Percentiles rank a stretch among this genome's conserved stretches.
Evolutionary conservation across 768 basidiomycete genomes (phyloP).

Genomic region (Kwoniella heveanensis): DNA sequence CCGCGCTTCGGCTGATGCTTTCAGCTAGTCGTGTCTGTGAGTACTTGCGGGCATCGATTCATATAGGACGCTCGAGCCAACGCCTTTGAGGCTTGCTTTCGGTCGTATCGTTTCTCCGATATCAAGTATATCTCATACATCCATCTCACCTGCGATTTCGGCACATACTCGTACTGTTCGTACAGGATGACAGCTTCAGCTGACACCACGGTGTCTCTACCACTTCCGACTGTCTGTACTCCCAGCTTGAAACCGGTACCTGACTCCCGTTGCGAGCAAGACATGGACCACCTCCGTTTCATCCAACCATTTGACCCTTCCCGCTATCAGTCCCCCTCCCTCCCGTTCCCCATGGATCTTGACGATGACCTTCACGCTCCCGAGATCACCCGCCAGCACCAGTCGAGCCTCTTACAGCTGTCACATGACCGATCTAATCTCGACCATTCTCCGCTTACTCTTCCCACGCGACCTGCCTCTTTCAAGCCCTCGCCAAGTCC

Average conservation of each 20-base stretch:
- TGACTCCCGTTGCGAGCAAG: not conserved
- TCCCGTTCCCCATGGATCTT: not conserved
- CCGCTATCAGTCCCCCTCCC: conserved; percentile 2
- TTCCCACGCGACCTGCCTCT: not conserved
- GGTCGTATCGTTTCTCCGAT: not conserved
- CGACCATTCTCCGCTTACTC: not conserved
- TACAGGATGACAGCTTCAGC: not conserved
- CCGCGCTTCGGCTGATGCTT: not conserved
- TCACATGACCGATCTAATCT: not conserved
- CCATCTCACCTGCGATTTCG: not conserved
- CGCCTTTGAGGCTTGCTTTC: not conserved
- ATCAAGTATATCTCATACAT: not conserved
- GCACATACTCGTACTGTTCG: not conserved
- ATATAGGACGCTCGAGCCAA: not conserved
- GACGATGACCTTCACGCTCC: not conserved
- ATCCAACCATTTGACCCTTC: conserved; percentile 8
- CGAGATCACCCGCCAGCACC: not conserved
- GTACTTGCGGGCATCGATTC: not conserved
- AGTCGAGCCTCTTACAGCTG: not conserved
- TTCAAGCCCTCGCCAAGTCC: not conserved
- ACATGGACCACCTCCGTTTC: not conserved
- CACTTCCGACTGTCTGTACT: not conserved
- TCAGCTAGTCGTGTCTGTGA: not conserved
- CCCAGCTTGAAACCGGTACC: not conserved
- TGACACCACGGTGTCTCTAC: not conserved